These are phyloP conservation scores for Parafenestella ontariensis DNA, from an alignment of 2,329 filamentous ascomycete genomes.

Conservation along the genomic window DNA sequence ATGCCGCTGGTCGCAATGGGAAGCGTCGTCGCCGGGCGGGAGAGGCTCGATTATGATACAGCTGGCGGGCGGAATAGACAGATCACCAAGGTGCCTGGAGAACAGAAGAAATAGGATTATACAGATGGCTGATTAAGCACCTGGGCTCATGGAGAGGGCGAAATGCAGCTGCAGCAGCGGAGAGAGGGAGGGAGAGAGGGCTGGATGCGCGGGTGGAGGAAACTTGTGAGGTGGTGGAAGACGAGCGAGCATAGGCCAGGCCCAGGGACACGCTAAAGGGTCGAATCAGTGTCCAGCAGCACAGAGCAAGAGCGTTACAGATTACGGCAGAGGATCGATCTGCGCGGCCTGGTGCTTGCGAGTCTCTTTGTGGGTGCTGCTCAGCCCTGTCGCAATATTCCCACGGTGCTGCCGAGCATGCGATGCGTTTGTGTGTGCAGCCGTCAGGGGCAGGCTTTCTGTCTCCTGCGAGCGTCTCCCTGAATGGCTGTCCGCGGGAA, in stretches of 20 bases:
- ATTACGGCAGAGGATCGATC: constrained; percentile 16
- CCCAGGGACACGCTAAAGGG: constrained; percentile 17
- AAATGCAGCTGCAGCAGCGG: constrained; percentile 21
- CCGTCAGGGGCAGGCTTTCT: constrained; percentile 20
- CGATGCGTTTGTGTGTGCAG: constrained; percentile 17
- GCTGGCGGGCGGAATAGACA: constrained; percentile 48
- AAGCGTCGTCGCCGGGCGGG: constrained; percentile 10
- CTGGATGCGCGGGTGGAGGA: constrained; percentile 16
- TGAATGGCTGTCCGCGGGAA: constrained; percentile 31
- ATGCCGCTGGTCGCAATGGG: constrained; percentile 21
- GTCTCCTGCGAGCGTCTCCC: constrained; percentile 12
- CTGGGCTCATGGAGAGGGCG: constrained; percentile 34
- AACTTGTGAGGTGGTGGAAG: constrained; percentile 13
- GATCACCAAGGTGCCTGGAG: constrained; percentile 45
- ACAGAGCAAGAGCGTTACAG: constrained; percentile 26
- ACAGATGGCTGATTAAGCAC: constrained; percentile 38
- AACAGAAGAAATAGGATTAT: constrained; percentile 48
- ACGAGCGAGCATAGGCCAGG: constrained; percentile 12
- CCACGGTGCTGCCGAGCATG: constrained; percentile 6
- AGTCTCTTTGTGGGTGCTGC: neutral
- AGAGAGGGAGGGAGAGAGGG: constrained; percentile 11
- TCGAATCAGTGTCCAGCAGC: constrained; percentile 7
- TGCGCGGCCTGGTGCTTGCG: constrained; percentile 3
- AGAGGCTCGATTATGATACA: constrained; percentile 40
- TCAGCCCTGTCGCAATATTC: neutral